These are phyloP conservation scores for Phytophthora megakarya DNA, from an alignment of 352 stramenopile genomes.

Conservation along the genomic window DNA sequence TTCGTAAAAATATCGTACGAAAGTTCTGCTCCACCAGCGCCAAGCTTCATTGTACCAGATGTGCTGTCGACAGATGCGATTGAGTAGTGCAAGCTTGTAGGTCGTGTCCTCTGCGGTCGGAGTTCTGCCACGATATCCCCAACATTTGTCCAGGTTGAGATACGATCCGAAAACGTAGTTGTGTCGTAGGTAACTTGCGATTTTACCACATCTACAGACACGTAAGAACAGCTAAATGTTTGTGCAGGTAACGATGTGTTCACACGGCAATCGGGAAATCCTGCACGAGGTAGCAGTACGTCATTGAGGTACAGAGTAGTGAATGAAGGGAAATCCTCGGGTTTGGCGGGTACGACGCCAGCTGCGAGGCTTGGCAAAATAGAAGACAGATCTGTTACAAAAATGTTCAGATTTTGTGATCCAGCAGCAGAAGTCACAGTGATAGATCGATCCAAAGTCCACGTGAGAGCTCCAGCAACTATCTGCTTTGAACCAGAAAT, in stretches of 20 bases:
- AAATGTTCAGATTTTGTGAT: slow-evolving; percentile 41
- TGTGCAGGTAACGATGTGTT: slow-evolving; percentile 13
- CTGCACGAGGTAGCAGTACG: slow-evolving; percentile 49
- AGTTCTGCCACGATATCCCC: slow-evolving; percentile 37
- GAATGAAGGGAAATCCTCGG: slow-evolving; percentile 43
- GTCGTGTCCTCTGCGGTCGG: slow-evolving; percentile 30
- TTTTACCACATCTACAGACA: slow-evolving; percentile 19
- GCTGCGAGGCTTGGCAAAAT: slow-evolving; percentile 36
- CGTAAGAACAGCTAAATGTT: slow-evolving; percentile 50
- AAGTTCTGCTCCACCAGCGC: slow-evolving; percentile 60
- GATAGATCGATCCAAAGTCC: slow-evolving; percentile 50
- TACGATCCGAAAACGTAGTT: slow-evolving; percentile 46
- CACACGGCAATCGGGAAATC: slow-evolving; percentile 62
- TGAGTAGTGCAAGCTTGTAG: slow-evolving; percentile 50
- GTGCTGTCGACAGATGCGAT: slow-evolving; percentile 33
- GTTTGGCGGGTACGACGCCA: slow-evolving; percentile 28
- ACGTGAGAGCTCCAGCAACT: slow-evolving; percentile 38
- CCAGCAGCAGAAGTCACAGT: slow-evolving; percentile 6
- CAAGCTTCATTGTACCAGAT: slow-evolving; percentile 35
- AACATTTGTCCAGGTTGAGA: slow-evolving; percentile 47
- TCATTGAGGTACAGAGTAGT: slow-evolving; percentile 59
- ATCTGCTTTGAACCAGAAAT: slow-evolving; percentile 56
- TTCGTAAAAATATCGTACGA: slow-evolving; percentile 45
- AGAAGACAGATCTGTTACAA: slow-evolving; percentile 51
- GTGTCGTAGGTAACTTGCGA: slow-evolving; percentile 40